Conservation (phyloP, 1,284 basidiomycete genomes). For the Volvariella volvacea region DNA sequence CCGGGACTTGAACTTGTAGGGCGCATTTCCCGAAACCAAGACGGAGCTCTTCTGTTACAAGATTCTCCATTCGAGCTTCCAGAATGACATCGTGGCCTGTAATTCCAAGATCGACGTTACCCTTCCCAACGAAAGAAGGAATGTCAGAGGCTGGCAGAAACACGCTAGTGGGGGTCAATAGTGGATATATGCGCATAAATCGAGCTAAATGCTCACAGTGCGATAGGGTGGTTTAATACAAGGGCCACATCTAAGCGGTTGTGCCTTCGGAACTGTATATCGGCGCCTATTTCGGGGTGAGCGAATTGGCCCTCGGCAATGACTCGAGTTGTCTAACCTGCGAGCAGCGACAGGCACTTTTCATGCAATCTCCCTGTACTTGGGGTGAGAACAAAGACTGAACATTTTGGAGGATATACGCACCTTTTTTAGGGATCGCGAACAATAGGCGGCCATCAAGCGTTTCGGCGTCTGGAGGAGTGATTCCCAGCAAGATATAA, state of each 20-base stretch:
- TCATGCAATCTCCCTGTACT: conserved; percentile 80
- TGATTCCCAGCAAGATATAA: too few relatives aligned
- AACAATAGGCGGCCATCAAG: conserved; percentile 74
- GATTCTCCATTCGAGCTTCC: conserved; percentile 75
- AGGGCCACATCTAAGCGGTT: conserved; percentile 90
- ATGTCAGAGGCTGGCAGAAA: conserved; percentile 98
- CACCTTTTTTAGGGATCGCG: conserved; percentile 98
- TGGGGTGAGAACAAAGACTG: conserved; percentile 1
- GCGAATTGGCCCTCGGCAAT: conserved; percentile 1
- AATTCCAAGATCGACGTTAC: conserved; percentile 90
- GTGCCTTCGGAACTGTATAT: conserved; percentile 92
- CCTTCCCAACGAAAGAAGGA: conserved; percentile 97
- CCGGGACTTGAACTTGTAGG: conserved; percentile 93
- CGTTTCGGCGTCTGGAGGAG: conserved; percentile 35
- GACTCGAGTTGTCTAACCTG: conserved; percentile 46
- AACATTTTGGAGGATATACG: conserved; percentile 8
- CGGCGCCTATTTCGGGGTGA: conserved; percentile 60
- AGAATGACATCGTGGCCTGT: conserved; percentile 97
- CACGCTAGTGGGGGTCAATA: conserved; percentile 49
- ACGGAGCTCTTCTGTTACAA: conserved; percentile 77
- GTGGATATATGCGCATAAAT: background rate
- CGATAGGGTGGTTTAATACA: conserved; percentile 89
- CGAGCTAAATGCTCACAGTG: conserved; percentile 50
- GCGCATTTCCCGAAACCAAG: conserved; percentile 95
- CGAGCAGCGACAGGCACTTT: conserved; percentile 82